These are phyloP conservation scores for Ophiostoma himal-ulmi DNA, from an alignment of 2,329 filamentous ascomycete species.

Conservation along the genomic window DNA sequence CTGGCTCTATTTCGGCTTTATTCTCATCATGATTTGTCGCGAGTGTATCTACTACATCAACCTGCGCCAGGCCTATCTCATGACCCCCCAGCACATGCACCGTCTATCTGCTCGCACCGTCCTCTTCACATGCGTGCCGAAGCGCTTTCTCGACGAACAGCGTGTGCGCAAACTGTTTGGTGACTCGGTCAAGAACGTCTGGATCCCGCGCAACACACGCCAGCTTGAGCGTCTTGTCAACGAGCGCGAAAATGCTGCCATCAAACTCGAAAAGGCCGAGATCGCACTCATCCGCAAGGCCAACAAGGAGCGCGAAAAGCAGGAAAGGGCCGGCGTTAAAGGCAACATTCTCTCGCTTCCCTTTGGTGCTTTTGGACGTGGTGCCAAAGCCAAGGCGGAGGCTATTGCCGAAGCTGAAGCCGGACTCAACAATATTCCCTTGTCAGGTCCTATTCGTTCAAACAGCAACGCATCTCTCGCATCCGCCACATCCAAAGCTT, in stretches of 20 bases:
- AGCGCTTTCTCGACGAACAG: constrained; percentile 65
- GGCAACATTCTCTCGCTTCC: constrained; percentile 18
- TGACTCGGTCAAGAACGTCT: constrained; percentile 70
- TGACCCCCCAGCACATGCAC: constrained; percentile 74
- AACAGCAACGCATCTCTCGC: constrained; percentile 15
- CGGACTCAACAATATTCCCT: background rate
- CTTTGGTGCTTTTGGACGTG: background rate
- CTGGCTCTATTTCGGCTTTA: constrained; percentile 79
- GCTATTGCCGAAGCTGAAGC: background rate
- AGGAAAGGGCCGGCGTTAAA: constrained; percentile 26
- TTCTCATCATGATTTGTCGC: constrained; percentile 82
- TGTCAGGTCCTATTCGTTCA: background rate
- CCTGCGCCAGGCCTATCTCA: constrained; percentile 85
- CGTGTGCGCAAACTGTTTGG: constrained; percentile 74
- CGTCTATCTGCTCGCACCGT: constrained; percentile 87
- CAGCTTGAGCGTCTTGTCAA: constrained; percentile 72
- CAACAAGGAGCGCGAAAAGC: constrained; percentile 56
- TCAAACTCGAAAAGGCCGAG: constrained; percentile 77
- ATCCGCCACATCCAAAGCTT: background rate
- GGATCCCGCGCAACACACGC: constrained; percentile 70
- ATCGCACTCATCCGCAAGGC: constrained; percentile 71
- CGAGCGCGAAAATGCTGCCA: constrained; percentile 66
- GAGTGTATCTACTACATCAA: constrained; percentile 94
- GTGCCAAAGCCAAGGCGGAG: background rate
- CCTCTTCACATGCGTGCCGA: constrained; percentile 81